Evolutionary conservation across 345 rosid species (phyloP).

Genomic region (Acer saccharum): DNA sequence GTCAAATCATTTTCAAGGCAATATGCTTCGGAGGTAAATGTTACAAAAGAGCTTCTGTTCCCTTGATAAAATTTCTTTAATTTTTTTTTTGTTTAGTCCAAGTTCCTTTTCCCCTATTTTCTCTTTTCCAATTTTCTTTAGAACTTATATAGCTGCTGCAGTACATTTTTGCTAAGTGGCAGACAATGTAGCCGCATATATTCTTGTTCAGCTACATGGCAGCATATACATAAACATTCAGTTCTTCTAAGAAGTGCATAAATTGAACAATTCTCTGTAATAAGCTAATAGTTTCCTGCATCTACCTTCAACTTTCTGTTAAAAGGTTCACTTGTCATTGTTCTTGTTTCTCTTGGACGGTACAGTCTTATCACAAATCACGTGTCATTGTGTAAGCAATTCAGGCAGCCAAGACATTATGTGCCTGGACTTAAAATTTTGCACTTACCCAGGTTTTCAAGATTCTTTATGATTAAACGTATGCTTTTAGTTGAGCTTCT

Average conservation of each 20-base stretch:
- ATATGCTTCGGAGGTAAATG: conserved; percentile 81
- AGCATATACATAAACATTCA: background rate
- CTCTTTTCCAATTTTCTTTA: background rate
- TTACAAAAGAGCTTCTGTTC: background rate
- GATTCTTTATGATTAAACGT: background rate
- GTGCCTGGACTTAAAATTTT: no score
- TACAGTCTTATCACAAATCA: background rate
- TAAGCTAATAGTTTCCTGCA: background rate
- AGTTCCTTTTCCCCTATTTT: background rate
- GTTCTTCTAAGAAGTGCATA: background rate
- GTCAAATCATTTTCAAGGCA: conserved; percentile 89
- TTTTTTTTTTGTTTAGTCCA: background rate
- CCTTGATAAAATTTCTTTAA: background rate
- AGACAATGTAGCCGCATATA: background rate
- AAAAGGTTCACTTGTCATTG: background rate
- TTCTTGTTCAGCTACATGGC: background rate
- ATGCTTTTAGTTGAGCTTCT: background rate
- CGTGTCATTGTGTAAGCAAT: background rate
- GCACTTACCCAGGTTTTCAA: no score
- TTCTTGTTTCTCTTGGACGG: background rate
- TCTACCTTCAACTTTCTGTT: background rate
- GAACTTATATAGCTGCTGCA: background rate
- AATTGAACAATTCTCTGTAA: background rate
- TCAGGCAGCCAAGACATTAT: no score
- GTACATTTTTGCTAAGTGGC: background rate